These are phyloP conservation scores for Chlamydomonas asymmetrica DNA, from an alignment of 139 green algal species.

Conservation along the genomic window DNA sequence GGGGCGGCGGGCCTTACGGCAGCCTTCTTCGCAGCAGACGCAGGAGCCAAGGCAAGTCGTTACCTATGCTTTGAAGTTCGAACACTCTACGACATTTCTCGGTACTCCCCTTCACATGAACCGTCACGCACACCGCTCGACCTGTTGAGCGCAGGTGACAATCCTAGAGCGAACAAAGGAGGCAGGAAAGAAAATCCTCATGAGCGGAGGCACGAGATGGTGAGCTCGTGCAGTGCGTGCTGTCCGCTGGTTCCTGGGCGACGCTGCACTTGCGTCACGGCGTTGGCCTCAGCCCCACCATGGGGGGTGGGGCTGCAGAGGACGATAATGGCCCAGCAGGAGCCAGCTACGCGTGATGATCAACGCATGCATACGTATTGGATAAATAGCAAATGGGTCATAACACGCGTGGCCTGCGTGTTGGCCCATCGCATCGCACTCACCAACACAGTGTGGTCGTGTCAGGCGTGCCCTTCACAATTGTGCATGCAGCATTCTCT, in stretches of 20 bases:
- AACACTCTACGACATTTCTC: background rate
- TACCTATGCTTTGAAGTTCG: background rate
- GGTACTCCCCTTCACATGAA: background rate
- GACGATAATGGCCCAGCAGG: background rate
- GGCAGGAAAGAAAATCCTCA: constrained; percentile 88
- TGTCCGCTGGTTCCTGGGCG: background rate
- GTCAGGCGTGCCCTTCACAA: no score
- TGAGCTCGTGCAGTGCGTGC: constrained; percentile 5
- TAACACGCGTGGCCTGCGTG: no score
- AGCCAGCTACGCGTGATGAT: background rate
- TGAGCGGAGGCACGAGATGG: constrained; percentile 82
- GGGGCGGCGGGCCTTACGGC: constrained; percentile 41
- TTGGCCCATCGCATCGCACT: no score
- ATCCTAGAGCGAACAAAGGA: constrained; percentile 80
- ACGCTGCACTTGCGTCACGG: background rate
- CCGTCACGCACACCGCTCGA: background rate
- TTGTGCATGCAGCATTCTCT: no score
- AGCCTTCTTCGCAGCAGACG: constrained; percentile 41
- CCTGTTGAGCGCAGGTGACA: constrained; percentile 52
- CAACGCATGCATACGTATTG: no score
- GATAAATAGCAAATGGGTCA: no score
- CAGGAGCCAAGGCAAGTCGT: constrained; percentile 21
- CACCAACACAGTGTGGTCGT: no score
- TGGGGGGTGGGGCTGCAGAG: background rate
- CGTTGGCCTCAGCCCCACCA: background rate